Percentiles rank a stretch among this genome's conserved stretches.
phyloP scores from a whole-genome alignment of 1,284 basidiomycete species.

The Exsudoporus floridanus region DNA sequence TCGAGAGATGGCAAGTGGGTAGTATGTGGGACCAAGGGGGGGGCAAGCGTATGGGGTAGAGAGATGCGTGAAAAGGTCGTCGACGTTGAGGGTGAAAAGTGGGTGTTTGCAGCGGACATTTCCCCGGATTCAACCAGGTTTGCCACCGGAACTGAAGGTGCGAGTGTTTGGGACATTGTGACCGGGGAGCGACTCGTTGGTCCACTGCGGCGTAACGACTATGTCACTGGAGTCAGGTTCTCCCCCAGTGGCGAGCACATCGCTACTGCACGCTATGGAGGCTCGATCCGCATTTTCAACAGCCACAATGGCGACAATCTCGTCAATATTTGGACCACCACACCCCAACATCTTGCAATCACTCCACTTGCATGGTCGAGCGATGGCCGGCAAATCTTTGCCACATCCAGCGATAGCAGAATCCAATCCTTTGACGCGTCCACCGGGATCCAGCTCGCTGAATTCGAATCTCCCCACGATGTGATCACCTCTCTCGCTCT shows the following conservation, averaged over 20 bases:
- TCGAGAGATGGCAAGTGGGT: not conserved
- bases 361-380: not conserved
- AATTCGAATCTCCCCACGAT: not conserved
- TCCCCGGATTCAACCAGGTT: not conserved
- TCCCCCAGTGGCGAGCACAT: not conserved
- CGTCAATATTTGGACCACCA: not conserved
- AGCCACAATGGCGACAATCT: not conserved
- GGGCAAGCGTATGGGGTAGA: not conserved
- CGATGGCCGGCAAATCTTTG: not conserved
- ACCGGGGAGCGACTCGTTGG: too few species aligned
- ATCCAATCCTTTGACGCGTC: not conserved
- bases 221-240: too few species aligned
- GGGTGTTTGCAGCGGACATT: too few species aligned
- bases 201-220: too few species aligned
- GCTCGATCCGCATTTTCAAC: not conserved
- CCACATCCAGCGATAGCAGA: not conserved
- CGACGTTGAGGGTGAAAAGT: not conserved
- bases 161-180: not conserved
- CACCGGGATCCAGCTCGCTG: not conserved
- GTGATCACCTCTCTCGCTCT: not conserved
- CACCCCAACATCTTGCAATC: fast-evolving
- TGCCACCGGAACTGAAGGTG: not conserved
- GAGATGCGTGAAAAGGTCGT: not conserved
- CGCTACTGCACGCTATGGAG: not conserved
- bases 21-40: not conserved